phyloP scores from a whole-genome alignment of 805 yeast genomes.

The Hanseniaspora thailandica region DNA sequence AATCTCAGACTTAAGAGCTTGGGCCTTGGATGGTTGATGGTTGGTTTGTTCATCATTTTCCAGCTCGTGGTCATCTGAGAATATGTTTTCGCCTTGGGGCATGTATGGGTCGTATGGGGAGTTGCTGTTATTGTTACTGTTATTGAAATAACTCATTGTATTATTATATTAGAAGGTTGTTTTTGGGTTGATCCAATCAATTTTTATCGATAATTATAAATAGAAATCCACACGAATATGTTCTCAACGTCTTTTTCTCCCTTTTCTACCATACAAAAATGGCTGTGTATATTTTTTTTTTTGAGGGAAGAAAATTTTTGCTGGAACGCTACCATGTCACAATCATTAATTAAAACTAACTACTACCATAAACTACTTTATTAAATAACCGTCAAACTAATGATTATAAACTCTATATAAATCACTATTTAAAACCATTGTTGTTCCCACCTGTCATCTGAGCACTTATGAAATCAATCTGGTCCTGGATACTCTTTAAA shows the following conservation, averaged over 20 bases:
- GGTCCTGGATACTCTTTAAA: slow-evolving; percentile 10
- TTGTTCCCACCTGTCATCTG: slow-evolving; percentile 3
- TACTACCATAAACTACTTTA: too few relatives aligned
- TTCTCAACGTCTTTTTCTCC: too few relatives aligned
- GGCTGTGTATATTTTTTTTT: too few relatives aligned
- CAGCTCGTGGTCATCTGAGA: slow-evolving; percentile 13
- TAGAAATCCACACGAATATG: too few relatives aligned
- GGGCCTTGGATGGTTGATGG: slow-evolving; percentile 42
- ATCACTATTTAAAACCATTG: neutral
- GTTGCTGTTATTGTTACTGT: slow-evolving; percentile 49
- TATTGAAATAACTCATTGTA: slow-evolving; percentile 7
- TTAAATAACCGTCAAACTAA: too few relatives aligned
- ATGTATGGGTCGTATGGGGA: slow-evolving; percentile 80
- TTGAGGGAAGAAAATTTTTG: too few relatives aligned
- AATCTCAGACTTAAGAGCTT: slow-evolving; percentile 78
- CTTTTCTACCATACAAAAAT: too few relatives aligned
- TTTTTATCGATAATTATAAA: too few relatives aligned
- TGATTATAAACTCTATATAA: neutral
- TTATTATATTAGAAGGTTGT: too few relatives aligned
- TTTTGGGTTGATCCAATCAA: too few relatives aligned
- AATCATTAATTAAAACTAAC: too few relatives aligned
- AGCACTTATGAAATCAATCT: slow-evolving; percentile 5
- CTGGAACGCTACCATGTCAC: too few relatives aligned
- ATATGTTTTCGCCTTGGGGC: slow-evolving; percentile 42
- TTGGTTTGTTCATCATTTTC: slow-evolving; percentile 15